Percentiles rank a stretch among this genome's conserved stretches.
Evolutionary conservation across 257 asterid species (phyloP).

Genomic region (Fraxinus pennsylvanica): DNA sequence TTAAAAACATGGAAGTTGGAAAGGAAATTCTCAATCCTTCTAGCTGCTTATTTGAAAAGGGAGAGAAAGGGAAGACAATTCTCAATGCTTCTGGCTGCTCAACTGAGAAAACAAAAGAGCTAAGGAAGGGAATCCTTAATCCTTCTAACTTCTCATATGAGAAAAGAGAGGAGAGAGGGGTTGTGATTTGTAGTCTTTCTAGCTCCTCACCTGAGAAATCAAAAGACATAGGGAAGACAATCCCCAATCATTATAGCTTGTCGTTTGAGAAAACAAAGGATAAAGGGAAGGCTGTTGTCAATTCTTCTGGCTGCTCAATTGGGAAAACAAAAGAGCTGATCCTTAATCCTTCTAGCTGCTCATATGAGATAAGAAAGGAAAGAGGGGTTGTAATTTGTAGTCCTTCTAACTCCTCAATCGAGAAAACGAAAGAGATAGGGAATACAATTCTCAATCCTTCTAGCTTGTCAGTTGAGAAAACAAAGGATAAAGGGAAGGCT

Average conservation of each 20-base stretch:
- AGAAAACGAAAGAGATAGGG: slow-evolving; percentile 20
- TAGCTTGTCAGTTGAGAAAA: slow-evolving; percentile 19
- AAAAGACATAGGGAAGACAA: background rate
- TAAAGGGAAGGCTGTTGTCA: slow-evolving; percentile 8
- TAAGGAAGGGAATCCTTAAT: slow-evolving; percentile 25
- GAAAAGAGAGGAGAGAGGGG: slow-evolving; percentile 11
- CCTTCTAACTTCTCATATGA: slow-evolving; percentile 22
- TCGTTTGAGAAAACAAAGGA: background rate
- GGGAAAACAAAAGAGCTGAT: slow-evolving; percentile 28
- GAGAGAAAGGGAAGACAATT: slow-evolving; percentile 14
- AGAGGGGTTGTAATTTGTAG: background rate
- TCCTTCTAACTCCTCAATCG: background rate
- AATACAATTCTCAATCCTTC: slow-evolving; percentile 19
- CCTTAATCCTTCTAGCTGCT: slow-evolving; percentile 21
- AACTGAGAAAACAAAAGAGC: slow-evolving; percentile 30
- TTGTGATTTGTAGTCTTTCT: background rate
- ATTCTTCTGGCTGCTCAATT: slow-evolving; percentile 25
- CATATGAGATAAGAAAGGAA: slow-evolving; percentile 16
- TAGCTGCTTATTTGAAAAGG: background rate
- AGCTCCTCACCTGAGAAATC: background rate
- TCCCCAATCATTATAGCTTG: background rate
- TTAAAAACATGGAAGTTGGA: background rate
- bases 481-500: slow-evolving; percentile 19
- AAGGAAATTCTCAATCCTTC: background rate
- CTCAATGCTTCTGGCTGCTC: slow-evolving; percentile 23